Evolutionary conservation across 805 yeast genomes (phyloP), one percentile per base, ranked within the genome.

Genomic region (Pichia nanzhaoensis): DNA sequence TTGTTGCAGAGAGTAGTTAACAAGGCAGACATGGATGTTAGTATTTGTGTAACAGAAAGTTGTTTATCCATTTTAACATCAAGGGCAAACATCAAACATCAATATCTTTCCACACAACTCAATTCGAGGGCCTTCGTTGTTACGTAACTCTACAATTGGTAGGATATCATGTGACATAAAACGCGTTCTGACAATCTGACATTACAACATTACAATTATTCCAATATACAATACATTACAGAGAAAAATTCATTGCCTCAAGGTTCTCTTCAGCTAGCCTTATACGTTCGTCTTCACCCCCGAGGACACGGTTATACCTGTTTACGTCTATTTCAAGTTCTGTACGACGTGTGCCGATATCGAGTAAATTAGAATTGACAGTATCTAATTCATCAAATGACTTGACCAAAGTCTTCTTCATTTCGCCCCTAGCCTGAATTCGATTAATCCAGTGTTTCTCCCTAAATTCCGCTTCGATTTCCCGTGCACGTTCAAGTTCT

Each of bases 221-320:
- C 6, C 9, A 24, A 24, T 24, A 24, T 24, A 24, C 28, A 24
- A 24, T 19, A 34, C 13, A 37, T 17, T 18, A 33, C 1, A 33
- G 10, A 3, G 33, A n/a, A 6, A 40, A 5, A 17, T 73, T 61
- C 59, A 75, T 65, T 47, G 74, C 74, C 50, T 74, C 80, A 36
- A 76, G 60, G 52, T 73, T 74, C 49, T 76, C 80, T 37, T 61
- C 71, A 28, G 58, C 54, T 27, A 63, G 41, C 20, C 53, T 51
- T 21, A 57, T 50, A 30, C 56, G 50, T 16, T 51, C 48, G 16
- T 57, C 63, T 34, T 62, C 67, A 35, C 54, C 54, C 27, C 45
- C 48, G 12, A 54, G 42, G 21, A 60, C 45, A 32, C 67, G 49
- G 13, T 51, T 48, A 32, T 51, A 52, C 38, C 56, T 52, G 34